Conservation (phyloP, 495 filamentous ascomycete genomes). For the Podospora pseudopauciseta region DNA sequence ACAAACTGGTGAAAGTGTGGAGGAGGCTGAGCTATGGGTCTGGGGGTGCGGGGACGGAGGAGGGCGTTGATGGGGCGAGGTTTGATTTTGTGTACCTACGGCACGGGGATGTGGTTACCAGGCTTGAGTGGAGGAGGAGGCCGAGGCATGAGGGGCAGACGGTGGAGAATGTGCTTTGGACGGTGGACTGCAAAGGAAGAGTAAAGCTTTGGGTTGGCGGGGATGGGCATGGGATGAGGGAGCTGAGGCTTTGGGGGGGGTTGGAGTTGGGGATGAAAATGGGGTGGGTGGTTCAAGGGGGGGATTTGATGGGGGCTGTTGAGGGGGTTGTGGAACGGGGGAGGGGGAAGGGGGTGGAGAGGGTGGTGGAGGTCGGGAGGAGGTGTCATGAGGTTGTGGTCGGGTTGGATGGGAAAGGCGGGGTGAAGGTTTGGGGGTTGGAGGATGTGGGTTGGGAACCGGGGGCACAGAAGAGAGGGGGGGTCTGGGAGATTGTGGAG, state of each 20-base stretch:
- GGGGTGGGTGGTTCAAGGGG: constrained; percentile 81
- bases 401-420: constrained; percentile 75
- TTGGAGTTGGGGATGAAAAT: constrained; percentile 60
- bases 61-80: constrained; percentile 59
- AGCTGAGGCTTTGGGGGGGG: constrained; percentile 75
- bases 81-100: constrained; percentile 90
- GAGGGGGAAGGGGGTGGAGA: constrained; percentile 63
- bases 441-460: constrained; percentile 81
- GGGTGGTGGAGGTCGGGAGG: constrained; percentile 82
- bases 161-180: constrained; percentile 88
- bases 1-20: constrained; percentile 91
- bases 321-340: constrained; percentile 68
- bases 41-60: neutral
- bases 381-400: constrained; percentile 83
- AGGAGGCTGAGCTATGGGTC: constrained; percentile 78
- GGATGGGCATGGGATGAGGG: constrained; percentile 67
- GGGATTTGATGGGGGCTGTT: constrained; percentile 71
- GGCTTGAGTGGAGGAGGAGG: constrained; percentile 72
- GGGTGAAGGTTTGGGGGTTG: constrained; percentile 92
- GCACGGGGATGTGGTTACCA: constrained; percentile 76
- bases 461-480: constrained; percentile 55
- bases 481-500: constrained; percentile 85
- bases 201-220: constrained; percentile 80
- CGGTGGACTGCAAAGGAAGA: constrained; percentile 78
- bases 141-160: constrained; percentile 72